Evolutionary conservation across 2,329 filamentous ascomycete genomes (phyloP), one percentile per base, ranked within the genome.

Genomic region (Ceratocystis albifundus): DNA sequence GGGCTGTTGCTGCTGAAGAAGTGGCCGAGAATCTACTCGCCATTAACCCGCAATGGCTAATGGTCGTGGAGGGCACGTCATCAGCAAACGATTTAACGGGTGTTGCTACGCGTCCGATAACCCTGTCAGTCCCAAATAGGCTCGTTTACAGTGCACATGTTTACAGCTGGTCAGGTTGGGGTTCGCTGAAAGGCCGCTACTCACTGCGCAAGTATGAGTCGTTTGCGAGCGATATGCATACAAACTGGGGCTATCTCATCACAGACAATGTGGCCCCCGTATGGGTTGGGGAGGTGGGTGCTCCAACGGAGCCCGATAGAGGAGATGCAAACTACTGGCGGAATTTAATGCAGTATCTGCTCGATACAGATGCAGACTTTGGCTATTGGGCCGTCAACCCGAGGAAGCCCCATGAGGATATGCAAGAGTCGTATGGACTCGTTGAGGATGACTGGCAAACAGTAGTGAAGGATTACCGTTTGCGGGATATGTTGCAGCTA

Each of bases 311-410:
- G 4, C 83, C 84, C 0, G 78, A 77, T 44, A 74, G 78, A 7
- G 83, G 84, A 6, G 84, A 86, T 69, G 77, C 77, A 66, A 84
- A 85, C 71, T 88, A 88, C 75, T 88, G 85, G 86, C 74, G 75
- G 55, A 84, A 88, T 72, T 73, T 88, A 73, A 76, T 87, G 75
- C 77, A 77, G 32, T 86, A 80, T 72, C 76, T 88, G 67, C 79
- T 79, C 71, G 74, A 76, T 2, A 74, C 83, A 63, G 83, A 87
- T 70, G 83, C 82, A 8, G 85, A 88, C 70, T 87, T 86, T 76
- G 86, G 82, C 5, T 88, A 88, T 74, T 88, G 86, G 86, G 85
- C 85, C 17, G 72, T 88, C 70, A 88, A 88, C 74, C 83, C 85
- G 48, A 77, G 83, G 61, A 88, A 88, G 74, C 82, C 84, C 8